Base-by-base conservation (phyloP, 164 flowering plant genomes). In the Amborella trichopoda region DNA sequence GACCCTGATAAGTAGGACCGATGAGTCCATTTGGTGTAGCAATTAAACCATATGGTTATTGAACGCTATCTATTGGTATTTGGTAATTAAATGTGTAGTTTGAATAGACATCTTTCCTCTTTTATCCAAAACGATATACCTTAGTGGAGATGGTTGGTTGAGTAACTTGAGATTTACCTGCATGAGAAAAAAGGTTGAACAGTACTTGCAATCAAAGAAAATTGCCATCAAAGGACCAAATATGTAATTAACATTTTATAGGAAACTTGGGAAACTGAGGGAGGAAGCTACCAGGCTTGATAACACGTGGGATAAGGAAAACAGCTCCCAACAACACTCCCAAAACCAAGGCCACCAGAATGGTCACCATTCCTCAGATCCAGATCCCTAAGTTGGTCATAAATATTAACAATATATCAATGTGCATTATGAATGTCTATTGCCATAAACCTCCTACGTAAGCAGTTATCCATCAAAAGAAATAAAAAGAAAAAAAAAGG, bases 1-100 rank as follows among this genome's bases (percentile, higher is more conserved):
- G 49, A 21, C 16, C 73, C 91, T 86, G 64, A 54, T 28, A 23
- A 43, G n/a, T 18, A 55, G 20, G 41, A 18, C 8, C 36, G n/a
- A n/a, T n/a, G n/a, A n/a, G n/a, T n/a, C n/a, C n/a, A n/a, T n/a
- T n/a, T n/a, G n/a, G n/a, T n/a, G n/a, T n/a, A n/a, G n/a, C n/a
- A n/a, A n/a, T n/a, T n/a, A n/a, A n/a, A n/a, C n/a, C n/a, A n/a
- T 37, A 37, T 37, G 8, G 6, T 21, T 6, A 8, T 8, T 37
- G 40, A 37, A n/a, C n/a, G 19, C 40, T 37, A 8, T 37, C 9
- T 5, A 37, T 37, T 37, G n/a, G 40, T n/a, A n/a, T n/a, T n/a
- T n/a, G n/a, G n/a, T n/a, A n/a, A 6, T 6, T 30, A 30, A 10
- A n/a, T 10, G 1, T n/a, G 13, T 32, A 32, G 11, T 32, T 32